Conservation (phyloP, 495 filamentous ascomycete species). For the Tuber calosporum region DNA sequence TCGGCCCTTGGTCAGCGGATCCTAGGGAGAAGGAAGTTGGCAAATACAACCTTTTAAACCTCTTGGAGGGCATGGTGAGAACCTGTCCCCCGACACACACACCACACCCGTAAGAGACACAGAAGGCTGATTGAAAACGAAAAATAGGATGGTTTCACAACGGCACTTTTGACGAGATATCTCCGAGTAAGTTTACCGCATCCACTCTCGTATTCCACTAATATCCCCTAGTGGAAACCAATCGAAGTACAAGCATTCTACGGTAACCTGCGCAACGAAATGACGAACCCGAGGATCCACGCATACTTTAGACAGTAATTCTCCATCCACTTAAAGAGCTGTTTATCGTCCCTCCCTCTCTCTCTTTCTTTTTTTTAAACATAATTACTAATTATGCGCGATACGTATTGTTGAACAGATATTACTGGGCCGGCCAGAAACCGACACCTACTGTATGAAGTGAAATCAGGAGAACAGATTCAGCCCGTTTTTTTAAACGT, state of each 20-base stretch:
- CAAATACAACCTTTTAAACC: constrained; percentile 30
- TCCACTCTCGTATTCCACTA: background rate
- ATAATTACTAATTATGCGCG: background rate
- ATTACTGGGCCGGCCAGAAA: constrained; percentile 31
- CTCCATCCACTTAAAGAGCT: no score
- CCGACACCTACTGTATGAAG: constrained; percentile 4
- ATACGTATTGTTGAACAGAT: constrained; percentile 9
- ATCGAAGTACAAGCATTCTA: constrained; percentile 35
- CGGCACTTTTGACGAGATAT: constrained; percentile 30
- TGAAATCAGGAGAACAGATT: background rate
- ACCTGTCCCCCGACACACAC: background rate
- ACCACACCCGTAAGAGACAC: background rate
- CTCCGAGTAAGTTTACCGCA: constrained; percentile 17
- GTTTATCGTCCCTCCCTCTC: no score
- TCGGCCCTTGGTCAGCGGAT: constrained; percentile 30
- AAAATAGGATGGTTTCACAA: constrained; percentile 33
- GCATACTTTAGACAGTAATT: constrained; percentile 28
- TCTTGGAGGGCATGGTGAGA: constrained; percentile 33
- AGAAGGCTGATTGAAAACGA: background rate
- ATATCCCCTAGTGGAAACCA: constrained; percentile 24
- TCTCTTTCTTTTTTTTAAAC: background rate
- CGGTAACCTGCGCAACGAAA: constrained; percentile 26
- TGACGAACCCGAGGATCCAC: constrained; percentile 23
- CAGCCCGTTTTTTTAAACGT: background rate
- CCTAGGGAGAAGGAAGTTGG: constrained; percentile 23